A percentile compares a stretch with the other conserved stretches of the same genome.
Conservation (phyloP, 176 grass and related monocot species). For the Oryza glaberrima region DNA sequence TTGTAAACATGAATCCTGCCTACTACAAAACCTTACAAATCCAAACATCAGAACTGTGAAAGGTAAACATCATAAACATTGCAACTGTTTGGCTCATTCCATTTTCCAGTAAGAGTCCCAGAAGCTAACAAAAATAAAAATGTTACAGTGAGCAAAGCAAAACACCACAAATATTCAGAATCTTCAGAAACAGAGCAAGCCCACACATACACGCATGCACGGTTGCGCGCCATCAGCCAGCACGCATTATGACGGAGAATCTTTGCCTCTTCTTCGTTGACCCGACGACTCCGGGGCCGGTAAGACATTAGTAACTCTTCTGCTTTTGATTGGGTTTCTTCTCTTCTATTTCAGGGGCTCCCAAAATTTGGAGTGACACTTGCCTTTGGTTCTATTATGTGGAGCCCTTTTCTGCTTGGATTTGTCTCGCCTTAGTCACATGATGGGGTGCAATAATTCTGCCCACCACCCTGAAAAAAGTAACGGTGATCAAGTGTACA, state of each 20-base stretch:
- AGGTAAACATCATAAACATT: not conserved
- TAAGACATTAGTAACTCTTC: not conserved
- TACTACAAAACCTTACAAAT: not conserved
- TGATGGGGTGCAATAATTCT: constrained; percentile 57
- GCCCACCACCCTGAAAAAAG: constrained; percentile 40
- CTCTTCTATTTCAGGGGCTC: constrained; percentile 2
- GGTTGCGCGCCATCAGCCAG: constrained; percentile 1
- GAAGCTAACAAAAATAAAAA: not conserved
- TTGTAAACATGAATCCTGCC: too few relatives aligned
- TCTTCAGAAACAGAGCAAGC: not conserved
- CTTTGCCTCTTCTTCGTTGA: constrained; percentile 35
- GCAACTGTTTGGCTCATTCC: not conserved
- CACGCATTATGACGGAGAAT: constrained; percentile 39
- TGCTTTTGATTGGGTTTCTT: constrained; percentile 28
- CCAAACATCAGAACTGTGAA: not conserved
- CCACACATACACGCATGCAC: not conserved
- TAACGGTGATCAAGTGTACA: constrained; percentile 1
- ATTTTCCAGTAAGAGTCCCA: not conserved
- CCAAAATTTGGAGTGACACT: constrained; percentile 13
- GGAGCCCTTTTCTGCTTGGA: constrained; percentile 55
- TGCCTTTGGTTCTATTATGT: constrained; percentile 43
- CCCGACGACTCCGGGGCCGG: constrained; percentile 16
- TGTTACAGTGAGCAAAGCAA: not conserved
- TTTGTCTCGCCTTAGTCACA: constrained; percentile 57
- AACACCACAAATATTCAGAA: not conserved